Base-by-base conservation (phyloP, 108 stramenopile species). In the Fistulifera pelliculosa region DNA sequence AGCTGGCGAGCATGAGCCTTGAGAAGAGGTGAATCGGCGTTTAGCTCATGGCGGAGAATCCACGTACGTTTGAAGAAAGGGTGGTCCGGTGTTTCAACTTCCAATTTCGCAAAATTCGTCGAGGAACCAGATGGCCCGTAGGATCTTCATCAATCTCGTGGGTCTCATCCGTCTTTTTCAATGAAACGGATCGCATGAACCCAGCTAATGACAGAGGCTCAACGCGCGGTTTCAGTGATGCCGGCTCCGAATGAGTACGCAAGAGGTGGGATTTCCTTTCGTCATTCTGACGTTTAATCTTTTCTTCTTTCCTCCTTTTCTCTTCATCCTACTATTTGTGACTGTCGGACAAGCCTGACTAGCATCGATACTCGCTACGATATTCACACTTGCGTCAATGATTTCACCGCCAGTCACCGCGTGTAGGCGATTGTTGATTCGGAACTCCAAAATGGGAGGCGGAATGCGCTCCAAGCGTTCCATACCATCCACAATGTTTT, bases 1-100 rank as follows among this genome's bases (percentile, higher is more conserved):
- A 63, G 26, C 53, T 74, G 61, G 14, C 70, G 66, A 25, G 68
- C 76, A 19, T 68, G 52, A 27, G 42, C 16, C n/a, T 64, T 66
- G 15, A 89, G 61, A 21, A 89, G 40, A 19, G 83, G 87, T 8
- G 79, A 81, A 41, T 71, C 45, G 17, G 65, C 59, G 58, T 89
- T 77, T 51, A 89, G 48, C 15, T 59, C 60, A 49, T 89, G 87
- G n/a, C 80, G 62, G 19, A 68, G 57, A 27, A 51, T 70, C 87
- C 87, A 88, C 0, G 81, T 56, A 13, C 80, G 73, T 61, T 79
- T 73, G 58, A 82, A 81, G 60, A 78, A 79, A 39, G 86, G 86
- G 60, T 87, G 86, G 13, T 72, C 77, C 10, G 67, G 50, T 14
- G 71, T 49, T 39, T 87, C 81, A 7, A 87, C 54, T 21, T 69